Percentiles rank a stretch among this genome's conserved stretches.
Conservation (phyloP, 2,329 filamentous ascomycete species). For the Hypoxylon sp. region DNA sequence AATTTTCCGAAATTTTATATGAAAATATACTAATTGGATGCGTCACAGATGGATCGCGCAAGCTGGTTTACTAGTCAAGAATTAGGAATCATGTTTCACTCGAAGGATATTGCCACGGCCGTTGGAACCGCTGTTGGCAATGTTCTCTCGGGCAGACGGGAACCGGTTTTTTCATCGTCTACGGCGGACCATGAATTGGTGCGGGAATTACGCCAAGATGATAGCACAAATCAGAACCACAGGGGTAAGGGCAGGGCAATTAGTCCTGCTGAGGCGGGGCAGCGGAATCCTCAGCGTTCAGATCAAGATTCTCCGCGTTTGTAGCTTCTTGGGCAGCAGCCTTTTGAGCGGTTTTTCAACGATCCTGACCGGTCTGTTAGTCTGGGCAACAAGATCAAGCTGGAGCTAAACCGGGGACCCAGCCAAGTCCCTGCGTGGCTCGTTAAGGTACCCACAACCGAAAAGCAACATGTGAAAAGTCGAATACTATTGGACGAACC, state of each 20-base stretch:
- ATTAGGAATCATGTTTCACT: constrained; percentile 74
- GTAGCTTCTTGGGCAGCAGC: constrained; percentile 3
- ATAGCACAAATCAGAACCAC: background rate
- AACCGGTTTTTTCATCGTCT: constrained; percentile 49
- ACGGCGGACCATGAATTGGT: constrained; percentile 8
- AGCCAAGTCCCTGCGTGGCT: background rate
- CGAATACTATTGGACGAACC: constrained; percentile 7
- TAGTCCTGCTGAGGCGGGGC: constrained; percentile 1
- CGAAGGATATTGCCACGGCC: constrained; percentile 51
- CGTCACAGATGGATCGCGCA: constrained; percentile 75
- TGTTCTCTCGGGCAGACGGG: constrained; percentile 56
- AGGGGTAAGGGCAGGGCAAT: background rate
- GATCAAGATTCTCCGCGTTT: constrained; percentile 15
- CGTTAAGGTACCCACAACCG: constrained; percentile 12
- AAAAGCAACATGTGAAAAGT: constrained; percentile 11
- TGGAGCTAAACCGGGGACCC: constrained; percentile 8
- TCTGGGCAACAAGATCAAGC: background rate
- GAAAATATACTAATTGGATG: constrained; percentile 15
- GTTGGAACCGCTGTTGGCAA: constrained; percentile 53
- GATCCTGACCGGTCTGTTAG: constrained; percentile 8
- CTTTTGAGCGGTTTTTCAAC: constrained; percentile 11
- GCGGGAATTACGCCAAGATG: constrained; percentile 3
- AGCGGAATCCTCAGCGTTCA: background rate
- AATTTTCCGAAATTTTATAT: background rate
- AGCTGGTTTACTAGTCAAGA: constrained; percentile 92